Conservation (phyloP, 2,329 filamentous ascomycete genomes). For the Calonectria pseudoreteaudii region DNA sequence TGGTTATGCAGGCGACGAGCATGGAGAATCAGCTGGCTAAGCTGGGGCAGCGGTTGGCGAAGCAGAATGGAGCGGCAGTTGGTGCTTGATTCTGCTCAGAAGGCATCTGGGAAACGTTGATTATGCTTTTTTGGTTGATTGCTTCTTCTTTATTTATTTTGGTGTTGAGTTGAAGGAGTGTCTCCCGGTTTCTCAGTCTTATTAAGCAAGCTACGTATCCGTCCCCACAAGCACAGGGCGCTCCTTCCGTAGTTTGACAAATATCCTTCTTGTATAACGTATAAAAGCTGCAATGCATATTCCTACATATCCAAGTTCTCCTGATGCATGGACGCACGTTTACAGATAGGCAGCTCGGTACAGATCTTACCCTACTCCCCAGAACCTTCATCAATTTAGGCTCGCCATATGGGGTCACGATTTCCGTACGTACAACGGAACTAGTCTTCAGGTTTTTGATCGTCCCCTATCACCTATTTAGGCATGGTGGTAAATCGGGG, state of each 20-base stretch:
- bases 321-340: background rate
- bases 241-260: background rate
- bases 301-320: background rate
- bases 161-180: background rate
- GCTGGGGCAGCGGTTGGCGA: conserved; percentile 24
- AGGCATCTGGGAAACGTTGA: background rate
- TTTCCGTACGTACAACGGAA: background rate
- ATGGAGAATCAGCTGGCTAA: conserved; percentile 34
- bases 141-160: background rate
- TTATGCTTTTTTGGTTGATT: background rate
- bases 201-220: background rate
- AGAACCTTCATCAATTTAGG: background rate
- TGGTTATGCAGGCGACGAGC: conserved; percentile 34
- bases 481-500: background rate
- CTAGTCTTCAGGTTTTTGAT: background rate
- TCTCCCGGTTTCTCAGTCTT: background rate
- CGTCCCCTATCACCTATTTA: background rate
- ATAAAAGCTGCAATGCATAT: background rate
- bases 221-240: background rate
- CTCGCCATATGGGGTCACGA: background rate
- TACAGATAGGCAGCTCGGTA: background rate
- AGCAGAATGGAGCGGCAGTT: background rate
- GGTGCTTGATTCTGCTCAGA: background rate
- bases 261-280: background rate
- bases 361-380: background rate